Base-by-base conservation (phyloP, 2,329 filamentous ascomycete genomes). In the Alternaria sp. region DNA sequence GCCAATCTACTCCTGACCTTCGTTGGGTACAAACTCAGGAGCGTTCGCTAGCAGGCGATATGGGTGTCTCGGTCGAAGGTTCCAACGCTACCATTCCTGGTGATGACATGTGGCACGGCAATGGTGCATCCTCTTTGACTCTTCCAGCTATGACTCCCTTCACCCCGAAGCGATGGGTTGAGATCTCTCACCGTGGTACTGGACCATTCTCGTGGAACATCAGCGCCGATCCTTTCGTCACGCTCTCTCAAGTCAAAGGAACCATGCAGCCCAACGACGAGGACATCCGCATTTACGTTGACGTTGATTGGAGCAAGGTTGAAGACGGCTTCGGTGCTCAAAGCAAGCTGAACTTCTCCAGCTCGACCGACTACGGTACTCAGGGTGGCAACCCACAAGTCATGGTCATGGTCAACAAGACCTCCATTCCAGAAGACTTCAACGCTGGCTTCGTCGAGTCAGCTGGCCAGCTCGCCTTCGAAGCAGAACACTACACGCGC, bases 71-170 rank as follows among this genome's bases (percentile, higher is more conserved):
- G 1, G 82, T 90, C 1, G 88, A 92, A 71, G 88, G 86, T 1
- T 85, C 83, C 61, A 90, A 91, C 63, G 89, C 87, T 1, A 87
- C 87, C 0, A 85, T 91, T 6, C 88, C 88, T 0, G 89, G 89
- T 24, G 89, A 91, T 64, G 88, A 90, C 75, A 81, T 79, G 60
- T 90, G 82, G 75, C 88, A 89, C 70, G 66, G 72, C 22, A 77
- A 81, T 22, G 88, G 84, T 5, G 75, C 68, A 7, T 60, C 64
- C 30, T 74, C 71, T 4, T 67, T 79, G 20, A 69, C 72, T 39
- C 62, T 79, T 0, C 71, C 70, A 0, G 64, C 66, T 24, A 71
- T 77, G 16, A 74, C 74, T 2, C 77, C 77, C 14, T 79, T 69
- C 58, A 74, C 73, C 0, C 74, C 75, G 3, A 68, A 67, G 42